Evolutionary conservation across 2,329 filamentous ascomycete genomes (phyloP).

Genomic region (Diplodia mutila): DNA sequence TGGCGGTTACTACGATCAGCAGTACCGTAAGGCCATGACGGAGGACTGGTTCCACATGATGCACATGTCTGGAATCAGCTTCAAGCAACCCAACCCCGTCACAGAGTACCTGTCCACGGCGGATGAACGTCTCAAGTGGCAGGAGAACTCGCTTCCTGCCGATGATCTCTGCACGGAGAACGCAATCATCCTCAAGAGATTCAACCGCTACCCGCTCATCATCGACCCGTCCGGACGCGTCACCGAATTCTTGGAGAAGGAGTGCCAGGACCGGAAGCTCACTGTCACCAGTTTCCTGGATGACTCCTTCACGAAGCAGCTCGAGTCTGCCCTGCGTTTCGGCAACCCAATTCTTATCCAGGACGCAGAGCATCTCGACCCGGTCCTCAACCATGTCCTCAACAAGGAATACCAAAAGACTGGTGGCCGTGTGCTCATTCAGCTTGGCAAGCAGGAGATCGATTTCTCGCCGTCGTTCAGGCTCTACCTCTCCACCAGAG

Average conservation of each 20-base stretch:
- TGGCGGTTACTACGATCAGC: conserved; percentile 95
- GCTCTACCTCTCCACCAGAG: conserved; percentile 90
- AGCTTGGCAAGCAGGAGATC: conserved; percentile 97
- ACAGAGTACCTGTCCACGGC: conserved; percentile 97
- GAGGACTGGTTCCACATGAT: conserved; percentile 97
- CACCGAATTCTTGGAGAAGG: conserved; percentile 92
- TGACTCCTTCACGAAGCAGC: conserved; percentile 95
- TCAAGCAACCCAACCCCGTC: conserved; percentile 90
- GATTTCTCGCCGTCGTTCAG: conserved; percentile 98
- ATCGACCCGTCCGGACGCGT: conserved; percentile 96
- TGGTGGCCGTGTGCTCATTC: conserved; percentile 94
- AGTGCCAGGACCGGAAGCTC: conserved; percentile 89
- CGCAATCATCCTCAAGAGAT: conserved; percentile 93
- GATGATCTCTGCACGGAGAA: conserved; percentile 99
- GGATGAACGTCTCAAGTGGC: conserved; percentile 93
- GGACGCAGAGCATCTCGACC: conserved; percentile 95
- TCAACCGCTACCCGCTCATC: conserved; percentile 97
- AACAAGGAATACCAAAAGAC: conserved; percentile 99
- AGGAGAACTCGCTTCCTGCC: conserved; percentile 88
- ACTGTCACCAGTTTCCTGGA: conserved; percentile 98
- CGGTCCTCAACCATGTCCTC: conserved; percentile 95
- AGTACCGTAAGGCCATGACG: conserved; percentile 95
- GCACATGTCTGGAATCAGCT: conserved; percentile 86
- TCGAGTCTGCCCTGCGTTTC: conserved; percentile 95
- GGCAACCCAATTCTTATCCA: conserved; percentile 98